Evolutionary conservation across 176 grass and related monocot genomes (phyloP).

Genomic region (Zoysia japonica): DNA sequence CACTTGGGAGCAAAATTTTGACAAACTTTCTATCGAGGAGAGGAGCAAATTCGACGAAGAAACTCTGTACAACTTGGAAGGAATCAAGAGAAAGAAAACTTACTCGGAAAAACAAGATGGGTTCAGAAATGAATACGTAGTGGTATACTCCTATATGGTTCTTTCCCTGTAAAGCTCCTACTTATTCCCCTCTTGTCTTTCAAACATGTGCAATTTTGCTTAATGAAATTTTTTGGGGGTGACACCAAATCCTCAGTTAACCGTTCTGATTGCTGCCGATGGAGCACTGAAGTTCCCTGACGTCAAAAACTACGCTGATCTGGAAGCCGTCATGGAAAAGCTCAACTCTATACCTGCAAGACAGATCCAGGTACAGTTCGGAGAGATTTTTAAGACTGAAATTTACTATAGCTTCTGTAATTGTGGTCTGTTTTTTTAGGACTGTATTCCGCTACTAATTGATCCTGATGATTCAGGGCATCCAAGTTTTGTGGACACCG

Average conservation of each 20-base stretch:
- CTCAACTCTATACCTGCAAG: not conserved
- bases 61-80: conserved; percentile 42
- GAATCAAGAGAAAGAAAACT: conserved; percentile 35
- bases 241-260: conserved; percentile 12
- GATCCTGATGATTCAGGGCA: not conserved
- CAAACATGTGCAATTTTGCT: not conserved
- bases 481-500: conserved; percentile 30
- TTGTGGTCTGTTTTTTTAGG: not conserved
- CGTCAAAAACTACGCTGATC: conserved; percentile 12
- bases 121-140: conserved; percentile 42
- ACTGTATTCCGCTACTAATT: not conserved
- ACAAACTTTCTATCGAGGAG: conserved; percentile 37
- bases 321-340: conserved; percentile 22
- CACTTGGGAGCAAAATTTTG: conserved; percentile 33
- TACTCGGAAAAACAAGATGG: conserved; percentile 42
- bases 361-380: not conserved
- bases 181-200: not conserved
- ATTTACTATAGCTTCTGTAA: not conserved
- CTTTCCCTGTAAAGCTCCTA: not conserved
- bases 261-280: conserved; percentile 38
- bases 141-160: conserved; percentile 37
- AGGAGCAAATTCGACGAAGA: conserved; percentile 46
- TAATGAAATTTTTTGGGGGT: not conserved
- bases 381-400: not conserved
- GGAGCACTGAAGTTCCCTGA: conserved; percentile 15